A percentile compares a stretch with the other conserved stretches of the same genome.
These are phyloP conservation scores for Panicum virgatum DNA, from an alignment of 202 grass and related monocot species.

Conservation along the genomic window DNA sequence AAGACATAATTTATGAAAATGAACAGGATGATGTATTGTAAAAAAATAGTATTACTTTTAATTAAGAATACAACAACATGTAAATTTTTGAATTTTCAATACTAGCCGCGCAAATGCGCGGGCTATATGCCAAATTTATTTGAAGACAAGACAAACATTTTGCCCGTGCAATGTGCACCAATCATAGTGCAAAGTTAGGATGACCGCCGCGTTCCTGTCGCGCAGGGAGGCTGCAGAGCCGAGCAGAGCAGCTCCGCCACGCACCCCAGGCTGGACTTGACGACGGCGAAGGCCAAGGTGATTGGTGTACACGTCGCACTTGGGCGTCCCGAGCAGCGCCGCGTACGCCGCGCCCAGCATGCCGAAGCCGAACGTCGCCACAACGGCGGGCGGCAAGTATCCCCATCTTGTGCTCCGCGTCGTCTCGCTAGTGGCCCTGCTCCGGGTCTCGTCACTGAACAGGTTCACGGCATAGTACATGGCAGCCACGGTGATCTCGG, in stretches of 20 bases:
- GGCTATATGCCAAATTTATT: no score
- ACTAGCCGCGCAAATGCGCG: no score
- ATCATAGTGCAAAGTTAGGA: neutral
- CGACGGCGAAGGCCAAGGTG: constrained; percentile 22
- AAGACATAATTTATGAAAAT: no score
- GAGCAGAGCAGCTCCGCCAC: constrained; percentile 31
- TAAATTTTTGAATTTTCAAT: no score
- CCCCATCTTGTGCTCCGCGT: constrained; percentile 1
- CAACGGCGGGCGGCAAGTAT: constrained; percentile 31
- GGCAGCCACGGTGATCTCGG: constrained; percentile 31
- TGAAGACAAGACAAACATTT: no score
- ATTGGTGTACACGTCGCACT: constrained; percentile 36
- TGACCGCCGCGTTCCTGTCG: constrained; percentile 16
- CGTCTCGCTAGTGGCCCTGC: neutral
- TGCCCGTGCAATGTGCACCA: neutral
- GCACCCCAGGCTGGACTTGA: constrained; percentile 34
- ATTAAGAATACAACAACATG: no score
- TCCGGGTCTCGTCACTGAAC: neutral
- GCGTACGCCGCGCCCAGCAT: constrained; percentile 41
- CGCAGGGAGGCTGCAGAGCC: neutral
- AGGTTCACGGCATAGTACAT: constrained; percentile 31
- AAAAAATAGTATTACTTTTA: no score
- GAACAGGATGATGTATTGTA: no score
- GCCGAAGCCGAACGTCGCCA: constrained; percentile 41
- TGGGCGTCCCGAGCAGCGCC: constrained; percentile 22